phyloP scores from a whole-genome alignment of 1,284 basidiomycete species.

The Leccinum ponderosum region DNA sequence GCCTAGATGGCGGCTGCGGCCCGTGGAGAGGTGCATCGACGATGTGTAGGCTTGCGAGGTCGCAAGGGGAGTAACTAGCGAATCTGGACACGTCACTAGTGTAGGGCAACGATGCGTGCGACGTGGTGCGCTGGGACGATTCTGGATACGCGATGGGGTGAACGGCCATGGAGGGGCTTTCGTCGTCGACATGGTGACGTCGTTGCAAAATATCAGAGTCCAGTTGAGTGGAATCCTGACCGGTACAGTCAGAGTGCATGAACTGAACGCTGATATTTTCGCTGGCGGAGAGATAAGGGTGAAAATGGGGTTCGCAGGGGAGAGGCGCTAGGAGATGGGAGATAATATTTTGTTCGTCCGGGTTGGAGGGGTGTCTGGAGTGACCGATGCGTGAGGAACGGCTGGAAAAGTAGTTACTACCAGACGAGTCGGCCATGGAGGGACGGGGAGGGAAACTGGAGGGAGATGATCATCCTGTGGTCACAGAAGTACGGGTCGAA shows the following conservation, averaged over 20 bases:
- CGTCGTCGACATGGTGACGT: constrained; percentile 11
- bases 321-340: constrained; percentile 22
- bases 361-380: constrained; percentile 4
- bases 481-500: constrained; percentile 8
- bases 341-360: constrained; percentile 13
- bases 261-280: constrained; percentile 37
- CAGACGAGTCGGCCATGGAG: constrained; percentile 24
- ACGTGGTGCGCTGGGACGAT: constrained; percentile 34
- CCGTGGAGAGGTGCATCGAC: constrained; percentile 13
- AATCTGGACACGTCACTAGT: constrained; percentile 15
- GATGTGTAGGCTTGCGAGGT: constrained; percentile 15
- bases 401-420: constrained; percentile 16
- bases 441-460: constrained; percentile 7
- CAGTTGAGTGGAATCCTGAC: constrained; percentile 26
- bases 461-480: constrained; percentile 28
- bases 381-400: constrained; percentile 12
- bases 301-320: constrained; percentile 14
- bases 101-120: constrained; percentile 21
- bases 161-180: neutral
- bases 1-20: constrained; percentile 19
- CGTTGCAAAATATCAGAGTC: constrained; percentile 30
- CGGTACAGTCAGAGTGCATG: constrained; percentile 23
- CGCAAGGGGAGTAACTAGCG: constrained; percentile 9
- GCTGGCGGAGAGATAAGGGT: constrained; percentile 19
- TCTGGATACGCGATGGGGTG: constrained; percentile 28